These are phyloP conservation scores for Nissolia schottii DNA, from an alignment of 306 rosid genomes.

Conservation along the genomic window DNA sequence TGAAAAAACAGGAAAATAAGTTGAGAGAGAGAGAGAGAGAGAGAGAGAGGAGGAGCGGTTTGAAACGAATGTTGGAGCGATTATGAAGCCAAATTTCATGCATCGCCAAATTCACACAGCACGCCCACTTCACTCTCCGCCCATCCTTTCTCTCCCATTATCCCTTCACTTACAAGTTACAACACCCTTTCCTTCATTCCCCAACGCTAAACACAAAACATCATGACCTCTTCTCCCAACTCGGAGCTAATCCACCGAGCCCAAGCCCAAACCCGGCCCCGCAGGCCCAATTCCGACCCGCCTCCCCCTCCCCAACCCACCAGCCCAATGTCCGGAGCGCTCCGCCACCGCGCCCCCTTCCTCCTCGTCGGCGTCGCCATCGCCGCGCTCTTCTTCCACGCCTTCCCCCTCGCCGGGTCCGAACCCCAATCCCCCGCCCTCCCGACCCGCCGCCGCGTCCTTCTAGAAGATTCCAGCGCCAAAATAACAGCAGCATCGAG, in stretches of 20 bases:
- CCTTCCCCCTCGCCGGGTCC: conserved; percentile 1
- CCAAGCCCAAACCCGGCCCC: conserved; percentile 30
- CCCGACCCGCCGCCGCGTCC: conserved; percentile 47
- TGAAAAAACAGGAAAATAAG: too few relatives aligned
- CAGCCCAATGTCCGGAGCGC: not conserved
- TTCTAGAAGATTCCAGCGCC: conserved; percentile 33
- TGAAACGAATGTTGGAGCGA: conserved; percentile 44
- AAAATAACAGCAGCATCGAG: not conserved
- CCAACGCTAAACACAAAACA: too few relatives aligned
- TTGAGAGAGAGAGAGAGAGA: not conserved
- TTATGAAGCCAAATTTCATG: conserved; percentile 60
- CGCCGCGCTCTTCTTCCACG: conserved; percentile 35
- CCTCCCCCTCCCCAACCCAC: not conserved
- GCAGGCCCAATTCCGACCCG: not conserved
- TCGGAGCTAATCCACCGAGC: conserved; percentile 44
- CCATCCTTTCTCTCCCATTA: not conserved
- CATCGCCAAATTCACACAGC: conserved; percentile 29
- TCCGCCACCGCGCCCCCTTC: conserved; percentile 21
- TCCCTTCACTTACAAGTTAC: not conserved
- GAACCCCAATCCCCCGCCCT: conserved; percentile 4
- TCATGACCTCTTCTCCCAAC: conserved; percentile 8
- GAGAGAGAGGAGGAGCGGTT: not conserved
- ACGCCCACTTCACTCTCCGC: not conserved
- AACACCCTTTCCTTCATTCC: not conserved
- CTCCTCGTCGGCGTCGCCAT: conserved; percentile 27